Conservation (phyloP, 164 flowering plant genomes). For the Piper longum region DNA sequence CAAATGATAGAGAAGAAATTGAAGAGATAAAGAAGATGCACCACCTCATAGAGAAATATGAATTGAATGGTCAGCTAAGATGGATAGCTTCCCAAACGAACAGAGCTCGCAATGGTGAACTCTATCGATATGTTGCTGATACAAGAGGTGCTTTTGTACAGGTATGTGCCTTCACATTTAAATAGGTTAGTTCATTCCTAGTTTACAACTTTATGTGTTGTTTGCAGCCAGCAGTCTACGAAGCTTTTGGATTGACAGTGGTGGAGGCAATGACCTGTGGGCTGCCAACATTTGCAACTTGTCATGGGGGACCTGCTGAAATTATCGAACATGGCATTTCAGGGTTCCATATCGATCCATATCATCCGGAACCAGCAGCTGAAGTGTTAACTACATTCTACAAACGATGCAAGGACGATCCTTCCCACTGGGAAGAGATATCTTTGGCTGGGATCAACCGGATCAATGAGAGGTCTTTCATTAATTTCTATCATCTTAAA, state of each 20-base stretch:
- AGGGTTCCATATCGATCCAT: slow-evolving; percentile 93
- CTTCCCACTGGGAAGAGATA: slow-evolving; percentile 53
- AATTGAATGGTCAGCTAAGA: slow-evolving; percentile 67
- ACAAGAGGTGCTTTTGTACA: slow-evolving; percentile 81
- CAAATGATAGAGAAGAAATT: slow-evolving; percentile 85
- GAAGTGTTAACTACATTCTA: slow-evolving; percentile 49
- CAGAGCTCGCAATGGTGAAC: slow-evolving; percentile 84
- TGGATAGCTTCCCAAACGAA: slow-evolving; percentile 84
- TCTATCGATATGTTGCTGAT: slow-evolving; percentile 91
- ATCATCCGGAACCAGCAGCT: slow-evolving; percentile 73
- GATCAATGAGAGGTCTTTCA: slow-evolving; percentile 53
- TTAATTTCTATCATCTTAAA: too few species aligned
- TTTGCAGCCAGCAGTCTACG: slow-evolving; percentile 86
- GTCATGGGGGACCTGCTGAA: slow-evolving; percentile 96
- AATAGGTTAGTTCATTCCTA: not conserved
- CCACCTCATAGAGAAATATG: slow-evolving; percentile 45
- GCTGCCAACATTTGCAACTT: slow-evolving; percentile 94
- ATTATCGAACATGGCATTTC: slow-evolving; percentile 82
- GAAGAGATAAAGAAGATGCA: slow-evolving; percentile 93
- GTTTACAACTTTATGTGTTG: not conserved
- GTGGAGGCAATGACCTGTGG: slow-evolving; percentile 99
- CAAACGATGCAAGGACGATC: slow-evolving; percentile 42
- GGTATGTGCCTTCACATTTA: slow-evolving; percentile 22
- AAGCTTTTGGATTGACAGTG: slow-evolving; percentile 96
- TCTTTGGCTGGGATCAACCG: slow-evolving; percentile 55